Evolutionary conservation across 2,329 filamentous ascomycete genomes (phyloP).

Genomic region (Furcasterigmium furcatum): DNA sequence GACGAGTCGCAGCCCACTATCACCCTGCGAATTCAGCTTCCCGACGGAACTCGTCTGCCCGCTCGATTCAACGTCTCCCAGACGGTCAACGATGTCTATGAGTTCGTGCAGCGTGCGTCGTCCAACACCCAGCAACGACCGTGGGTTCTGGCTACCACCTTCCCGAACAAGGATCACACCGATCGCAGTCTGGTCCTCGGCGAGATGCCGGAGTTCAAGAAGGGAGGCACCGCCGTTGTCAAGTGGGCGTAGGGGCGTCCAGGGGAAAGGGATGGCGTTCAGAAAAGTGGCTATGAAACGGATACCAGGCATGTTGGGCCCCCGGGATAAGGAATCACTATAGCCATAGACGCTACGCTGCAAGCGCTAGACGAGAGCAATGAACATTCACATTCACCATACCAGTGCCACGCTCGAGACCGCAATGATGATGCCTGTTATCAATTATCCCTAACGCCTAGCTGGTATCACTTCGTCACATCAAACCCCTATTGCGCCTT

Average conservation of each 20-base stretch:
- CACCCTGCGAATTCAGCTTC: slow-evolving; percentile 73
- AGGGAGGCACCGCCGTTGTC: slow-evolving; percentile 61
- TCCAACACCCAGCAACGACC: slow-evolving; percentile 51
- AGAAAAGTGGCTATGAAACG: slow-evolving; percentile 3
- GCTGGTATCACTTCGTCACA: neutral
- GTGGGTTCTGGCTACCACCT: slow-evolving; percentile 78
- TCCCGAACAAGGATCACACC: slow-evolving; percentile 76
- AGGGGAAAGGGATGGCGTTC: slow-evolving; percentile 8
- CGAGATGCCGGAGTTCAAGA: slow-evolving; percentile 63
- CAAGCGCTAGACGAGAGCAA: no score
- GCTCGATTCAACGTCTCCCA: slow-evolving; percentile 79
- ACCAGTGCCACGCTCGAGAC: no score
- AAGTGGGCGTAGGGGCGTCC: slow-evolving; percentile 41
- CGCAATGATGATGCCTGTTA: no score
- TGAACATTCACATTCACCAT: no score
- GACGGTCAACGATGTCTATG: slow-evolving; percentile 75
- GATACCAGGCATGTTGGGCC: no score
- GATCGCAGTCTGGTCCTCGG: slow-evolving; percentile 60
- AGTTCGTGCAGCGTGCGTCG: slow-evolving; percentile 66
- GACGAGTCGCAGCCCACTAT: slow-evolving; percentile 67
- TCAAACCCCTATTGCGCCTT: neutral
- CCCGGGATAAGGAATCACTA: no score
- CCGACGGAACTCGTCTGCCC: slow-evolving; percentile 72
- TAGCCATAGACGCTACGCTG: no score
- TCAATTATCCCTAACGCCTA: neutral